Conservation (phyloP, 495 filamentous ascomycete species). For the Neurospora sp. region DNA sequence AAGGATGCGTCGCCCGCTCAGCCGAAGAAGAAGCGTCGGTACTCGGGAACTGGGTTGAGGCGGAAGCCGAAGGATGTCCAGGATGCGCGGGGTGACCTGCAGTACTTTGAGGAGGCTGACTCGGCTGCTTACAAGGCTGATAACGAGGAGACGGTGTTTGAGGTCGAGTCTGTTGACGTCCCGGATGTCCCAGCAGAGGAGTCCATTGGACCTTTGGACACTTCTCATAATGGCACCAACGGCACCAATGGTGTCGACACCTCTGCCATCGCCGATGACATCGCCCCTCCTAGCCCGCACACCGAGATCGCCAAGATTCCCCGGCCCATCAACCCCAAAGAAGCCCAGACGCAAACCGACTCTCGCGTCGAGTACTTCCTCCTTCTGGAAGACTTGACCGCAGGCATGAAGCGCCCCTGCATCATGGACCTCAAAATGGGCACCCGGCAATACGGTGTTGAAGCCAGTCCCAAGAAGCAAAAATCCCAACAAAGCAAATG, state of each 20-base stretch:
- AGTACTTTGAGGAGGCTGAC: constrained; percentile 68
- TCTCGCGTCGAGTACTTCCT: constrained; percentile 83
- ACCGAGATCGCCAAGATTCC: constrained; percentile 30
- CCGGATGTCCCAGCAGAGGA: background rate
- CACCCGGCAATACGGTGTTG: constrained; percentile 95
- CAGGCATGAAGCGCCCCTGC: constrained; percentile 92
- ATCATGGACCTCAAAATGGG: constrained; percentile 99
- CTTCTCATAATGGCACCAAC: background rate
- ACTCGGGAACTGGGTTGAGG: constrained; percentile 70
- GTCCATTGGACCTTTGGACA: background rate
- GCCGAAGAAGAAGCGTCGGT: constrained; percentile 47
- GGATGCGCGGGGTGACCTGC: constrained; percentile 54
- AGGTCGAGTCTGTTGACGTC: background rate
- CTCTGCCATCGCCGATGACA: background rate
- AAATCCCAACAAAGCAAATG: constrained; percentile 89
- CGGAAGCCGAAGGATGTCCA: constrained; percentile 55
- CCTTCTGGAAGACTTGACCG: constrained; percentile 90
- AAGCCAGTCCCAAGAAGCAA: constrained; percentile 84
- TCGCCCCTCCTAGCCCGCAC: background rate
- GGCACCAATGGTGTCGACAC: background rate
- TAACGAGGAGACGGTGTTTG: constrained; percentile 36
- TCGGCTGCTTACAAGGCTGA: constrained; percentile 77
- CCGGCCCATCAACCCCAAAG: constrained; percentile 58
- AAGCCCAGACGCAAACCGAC: constrained; percentile 56
- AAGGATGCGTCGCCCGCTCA: constrained; percentile 24